These are phyloP conservation scores for Pseudogymnoascus destructans DNA, from an alignment of 2,329 filamentous ascomycete species.

Conservation along the genomic window DNA sequence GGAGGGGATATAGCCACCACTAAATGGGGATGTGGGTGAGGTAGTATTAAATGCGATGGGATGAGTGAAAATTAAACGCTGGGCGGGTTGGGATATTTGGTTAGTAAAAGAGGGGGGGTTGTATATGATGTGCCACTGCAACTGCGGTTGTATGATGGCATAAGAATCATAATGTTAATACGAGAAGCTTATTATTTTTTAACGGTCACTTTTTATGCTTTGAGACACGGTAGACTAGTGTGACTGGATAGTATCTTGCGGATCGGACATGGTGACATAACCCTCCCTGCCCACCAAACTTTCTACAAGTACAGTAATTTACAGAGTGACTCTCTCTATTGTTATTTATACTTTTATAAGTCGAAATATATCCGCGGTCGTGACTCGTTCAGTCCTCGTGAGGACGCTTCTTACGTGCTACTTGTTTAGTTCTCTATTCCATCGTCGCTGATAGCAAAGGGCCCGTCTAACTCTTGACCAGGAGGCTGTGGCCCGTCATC, in stretches of 20 bases:
- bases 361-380: background rate
- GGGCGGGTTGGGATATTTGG: background rate
- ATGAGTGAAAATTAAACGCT: slow-evolving; percentile 16
- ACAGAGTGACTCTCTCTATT: slow-evolving; percentile 1
- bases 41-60: slow-evolving; percentile 14
- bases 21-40: slow-evolving; percentile 9
- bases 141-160: background rate
- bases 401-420: slow-evolving; percentile 23
- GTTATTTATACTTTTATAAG: background rate
- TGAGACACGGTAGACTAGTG: slow-evolving; percentile 12
- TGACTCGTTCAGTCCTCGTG: slow-evolving; percentile 19
- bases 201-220: background rate
- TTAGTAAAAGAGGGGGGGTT: background rate
- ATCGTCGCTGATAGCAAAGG: background rate
- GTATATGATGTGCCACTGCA: background rate
- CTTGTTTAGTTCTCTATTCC: background rate
- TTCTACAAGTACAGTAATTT: background rate
- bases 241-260: slow-evolving; percentile 12
- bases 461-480: slow-evolving; percentile 49
- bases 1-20: slow-evolving; percentile 5
- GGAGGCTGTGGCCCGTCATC: slow-evolving; percentile 78
- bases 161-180: slow-evolving; percentile 1
- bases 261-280: background rate
- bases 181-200: background rate
- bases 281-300: background rate